Evolutionary conservation across 768 basidiomycete genomes (phyloP).

Genomic region (Boletellus emodensis): DNA sequence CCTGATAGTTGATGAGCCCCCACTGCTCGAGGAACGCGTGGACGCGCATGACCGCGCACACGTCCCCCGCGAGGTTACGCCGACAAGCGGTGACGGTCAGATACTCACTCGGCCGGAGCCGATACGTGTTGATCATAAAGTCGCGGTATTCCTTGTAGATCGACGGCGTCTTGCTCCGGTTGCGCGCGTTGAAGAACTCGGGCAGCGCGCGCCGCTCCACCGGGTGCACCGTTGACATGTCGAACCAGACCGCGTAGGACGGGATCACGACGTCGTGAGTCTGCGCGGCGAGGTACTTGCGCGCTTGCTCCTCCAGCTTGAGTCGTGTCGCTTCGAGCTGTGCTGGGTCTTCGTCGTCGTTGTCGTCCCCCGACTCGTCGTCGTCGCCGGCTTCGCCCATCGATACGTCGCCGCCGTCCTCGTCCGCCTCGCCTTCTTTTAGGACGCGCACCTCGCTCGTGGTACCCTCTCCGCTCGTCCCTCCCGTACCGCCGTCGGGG

Average conservation of each 20-base stretch:
- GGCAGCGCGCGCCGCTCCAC: conserved; percentile 91
- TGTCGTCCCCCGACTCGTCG: conserved; percentile 78
- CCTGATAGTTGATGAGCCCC: conserved; percentile 99
- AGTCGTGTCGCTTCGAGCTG: conserved; percentile 76
- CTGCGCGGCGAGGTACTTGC: conserved; percentile 94
- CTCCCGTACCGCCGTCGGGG: conserved; percentile 20
- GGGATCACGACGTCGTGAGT: conserved; percentile 97
- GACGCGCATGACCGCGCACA: conserved; percentile 97
- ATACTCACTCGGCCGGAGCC: conserved; percentile 90
- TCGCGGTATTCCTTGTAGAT: conserved; percentile 99
- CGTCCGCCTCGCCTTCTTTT: conserved; percentile 57
- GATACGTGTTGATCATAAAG: conserved; percentile 99
- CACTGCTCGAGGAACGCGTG: conserved; percentile 99
- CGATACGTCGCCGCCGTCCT: conserved; percentile 70
- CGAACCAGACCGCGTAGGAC: conserved; percentile 97
- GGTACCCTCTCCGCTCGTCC: conserved; percentile 17
- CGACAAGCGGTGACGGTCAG: conserved; percentile 96
- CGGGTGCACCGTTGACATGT: conserved; percentile 88
- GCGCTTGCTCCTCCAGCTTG: conserved; percentile 80
- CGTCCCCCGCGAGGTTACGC: conserved; percentile 94
- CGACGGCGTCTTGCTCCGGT: conserved; percentile 90
- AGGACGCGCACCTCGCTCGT: conserved; percentile 35
- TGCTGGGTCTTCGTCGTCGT: conserved; percentile 82
- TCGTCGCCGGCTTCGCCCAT: conserved; percentile 80
- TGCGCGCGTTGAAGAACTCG: conserved; percentile 97